These are phyloP conservation scores for Smallanthus sonchifolius DNA, from an alignment of 129 eudicot species.

Conservation along the genomic window DNA sequence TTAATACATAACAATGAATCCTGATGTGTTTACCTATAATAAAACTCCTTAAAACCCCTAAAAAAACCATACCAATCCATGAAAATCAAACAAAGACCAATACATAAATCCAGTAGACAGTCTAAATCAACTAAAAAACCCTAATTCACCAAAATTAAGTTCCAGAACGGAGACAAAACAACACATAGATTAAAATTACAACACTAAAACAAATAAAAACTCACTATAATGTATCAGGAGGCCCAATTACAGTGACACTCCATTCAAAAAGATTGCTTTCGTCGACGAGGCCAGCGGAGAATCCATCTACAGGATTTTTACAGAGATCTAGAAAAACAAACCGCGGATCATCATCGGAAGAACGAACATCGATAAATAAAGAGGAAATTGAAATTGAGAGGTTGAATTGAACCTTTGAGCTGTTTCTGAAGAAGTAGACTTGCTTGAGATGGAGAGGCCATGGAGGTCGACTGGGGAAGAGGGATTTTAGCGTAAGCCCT, in stretches of 20 bases:
- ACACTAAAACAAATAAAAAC: conserved; percentile 12
- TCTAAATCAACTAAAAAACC: conserved; percentile 18
- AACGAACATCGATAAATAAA: not conserved
- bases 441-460: conserved; percentile 90
- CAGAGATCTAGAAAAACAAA: conserved; percentile 50
- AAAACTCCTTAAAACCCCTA: conserved; percentile 5
- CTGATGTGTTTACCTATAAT: too few species aligned
- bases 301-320: conserved; percentile 42
- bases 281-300: conserved; percentile 84
- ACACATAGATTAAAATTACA: not conserved
- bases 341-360: conserved; percentile 25
- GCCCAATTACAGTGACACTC: conserved; percentile 84
- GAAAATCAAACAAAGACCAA: not conserved
- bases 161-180: not conserved
- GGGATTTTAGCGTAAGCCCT: conserved; percentile 34
- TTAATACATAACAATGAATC: not conserved
- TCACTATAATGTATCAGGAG: conserved; percentile 88
- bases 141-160: conserved; percentile 1
- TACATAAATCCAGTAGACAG: not conserved
- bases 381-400: not conserved
- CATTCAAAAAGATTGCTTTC: conserved; percentile 81
- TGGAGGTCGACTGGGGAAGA: conserved; percentile 22
- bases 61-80: not conserved
- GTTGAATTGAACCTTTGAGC: conserved; percentile 55
- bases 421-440: conserved; percentile 89